phyloP scores from a whole-genome alignment of 2,329 filamentous ascomycete genomes.

The Fusarium sp. region DNA sequence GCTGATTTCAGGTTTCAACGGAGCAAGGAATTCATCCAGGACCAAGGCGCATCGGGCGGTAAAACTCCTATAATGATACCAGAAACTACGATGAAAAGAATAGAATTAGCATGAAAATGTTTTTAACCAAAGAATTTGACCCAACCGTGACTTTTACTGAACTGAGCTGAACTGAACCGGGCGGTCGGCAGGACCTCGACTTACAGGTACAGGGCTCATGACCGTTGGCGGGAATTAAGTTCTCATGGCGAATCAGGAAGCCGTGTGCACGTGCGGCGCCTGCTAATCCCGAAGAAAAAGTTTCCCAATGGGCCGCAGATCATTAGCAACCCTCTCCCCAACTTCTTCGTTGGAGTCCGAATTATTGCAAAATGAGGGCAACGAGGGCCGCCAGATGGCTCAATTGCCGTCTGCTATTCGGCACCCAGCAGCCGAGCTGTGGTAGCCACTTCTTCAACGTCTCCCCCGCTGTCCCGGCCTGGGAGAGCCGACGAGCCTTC shows the following conservation, averaged over 20 bases:
- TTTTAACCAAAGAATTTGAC: background rate
- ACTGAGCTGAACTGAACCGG: background rate
- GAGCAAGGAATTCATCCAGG: constrained; percentile 32
- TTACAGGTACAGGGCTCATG: constrained; percentile 21
- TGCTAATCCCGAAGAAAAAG: constrained; percentile 47
- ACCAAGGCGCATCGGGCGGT: constrained; percentile 29
- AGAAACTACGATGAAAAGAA: constrained; percentile 21
- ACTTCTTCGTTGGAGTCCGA: constrained; percentile 41
- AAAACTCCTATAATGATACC: constrained; percentile 32
- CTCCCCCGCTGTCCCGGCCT: constrained; percentile 36
- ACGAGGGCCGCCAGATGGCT: constrained; percentile 56
- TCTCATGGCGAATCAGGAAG: constrained; percentile 32
- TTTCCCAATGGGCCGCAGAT: constrained; percentile 41
- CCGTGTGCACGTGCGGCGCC: constrained; percentile 39
- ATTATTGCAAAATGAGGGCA: constrained; percentile 53
- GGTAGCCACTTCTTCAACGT: constrained; percentile 45
- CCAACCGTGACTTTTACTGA: background rate
- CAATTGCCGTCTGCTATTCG: constrained; percentile 52
- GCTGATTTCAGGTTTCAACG: constrained; percentile 35
- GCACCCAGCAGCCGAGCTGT: constrained; percentile 44
- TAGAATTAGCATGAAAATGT: background rate
- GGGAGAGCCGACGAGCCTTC: constrained; percentile 49
- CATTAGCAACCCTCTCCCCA: constrained; percentile 44
- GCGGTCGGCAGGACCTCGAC: background rate
- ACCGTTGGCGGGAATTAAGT: constrained; percentile 26